These are phyloP conservation scores for Musa troglodytarum DNA, from an alignment of 176 grass and related monocot species.

Conservation along the genomic window DNA sequence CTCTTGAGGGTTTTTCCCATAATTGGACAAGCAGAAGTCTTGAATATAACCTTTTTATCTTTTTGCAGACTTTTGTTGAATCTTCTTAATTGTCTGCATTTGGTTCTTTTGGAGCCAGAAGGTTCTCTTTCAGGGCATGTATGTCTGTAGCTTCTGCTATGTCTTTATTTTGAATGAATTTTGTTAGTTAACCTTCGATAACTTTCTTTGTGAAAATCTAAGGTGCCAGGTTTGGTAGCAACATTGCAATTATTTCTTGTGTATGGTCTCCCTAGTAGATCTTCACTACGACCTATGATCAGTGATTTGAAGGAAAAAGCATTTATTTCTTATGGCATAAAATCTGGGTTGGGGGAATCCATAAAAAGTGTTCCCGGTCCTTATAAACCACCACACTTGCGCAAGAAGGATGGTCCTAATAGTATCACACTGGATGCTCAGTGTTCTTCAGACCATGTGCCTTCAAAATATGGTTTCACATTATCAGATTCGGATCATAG, in stretches of 20 bases:
- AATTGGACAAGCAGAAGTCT: slow-evolving; percentile 12
- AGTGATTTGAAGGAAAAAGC: slow-evolving; percentile 34
- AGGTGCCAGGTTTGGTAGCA: slow-evolving; percentile 90
- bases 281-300: slow-evolving; percentile 27
- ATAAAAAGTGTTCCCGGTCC: slow-evolving; percentile 22
- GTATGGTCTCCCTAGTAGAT: slow-evolving; percentile 52
- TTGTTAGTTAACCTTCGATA: slow-evolving; percentile 5
- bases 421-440: slow-evolving; percentile 28
- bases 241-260: slow-evolving; percentile 71
- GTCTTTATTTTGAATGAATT: neutral
- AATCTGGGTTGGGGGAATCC: slow-evolving; percentile 15
- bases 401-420: slow-evolving; percentile 38
- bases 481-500: slow-evolving; percentile 96
- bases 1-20: slow-evolving; percentile 11
- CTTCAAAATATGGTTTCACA: slow-evolving; percentile 65
- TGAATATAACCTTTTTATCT: neutral
- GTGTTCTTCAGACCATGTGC: slow-evolving; percentile 53
- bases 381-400: slow-evolving; percentile 87
- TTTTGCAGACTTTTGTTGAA: slow-evolving; percentile 61
- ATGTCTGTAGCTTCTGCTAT: slow-evolving; percentile 30
- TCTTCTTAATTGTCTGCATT: slow-evolving; percentile 78
- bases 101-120: slow-evolving; percentile 71
- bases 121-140: slow-evolving; percentile 78
- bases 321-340: slow-evolving; percentile 17
- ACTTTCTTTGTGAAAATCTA: slow-evolving; percentile 41